These are phyloP conservation scores for Sclerotinia sclerotiorum DNA, from an alignment of 2,329 filamentous ascomycete species.

Conservation along the genomic window DNA sequence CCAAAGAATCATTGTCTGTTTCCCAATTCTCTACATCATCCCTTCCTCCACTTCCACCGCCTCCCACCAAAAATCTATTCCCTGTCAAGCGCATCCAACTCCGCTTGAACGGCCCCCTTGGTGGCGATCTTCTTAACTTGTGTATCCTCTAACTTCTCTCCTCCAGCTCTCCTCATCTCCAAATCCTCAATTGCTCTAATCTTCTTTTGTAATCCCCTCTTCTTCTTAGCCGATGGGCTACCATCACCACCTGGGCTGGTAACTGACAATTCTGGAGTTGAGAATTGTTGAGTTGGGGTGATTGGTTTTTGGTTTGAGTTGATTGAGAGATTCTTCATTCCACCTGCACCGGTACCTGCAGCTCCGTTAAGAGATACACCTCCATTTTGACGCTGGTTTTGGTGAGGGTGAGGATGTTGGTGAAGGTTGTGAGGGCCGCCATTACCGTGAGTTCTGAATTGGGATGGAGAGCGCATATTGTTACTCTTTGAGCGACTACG, in stretches of 20 bases:
- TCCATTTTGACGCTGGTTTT: conserved; percentile 16
- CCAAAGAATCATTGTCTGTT: conserved; percentile 3
- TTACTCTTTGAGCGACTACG: conserved; percentile 51
- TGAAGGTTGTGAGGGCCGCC: conserved; percentile 46
- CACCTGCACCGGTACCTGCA: conserved; percentile 21
- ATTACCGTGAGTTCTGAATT: conserved; percentile 47
- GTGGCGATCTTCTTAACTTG: conserved; percentile 98
- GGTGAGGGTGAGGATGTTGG: conserved; percentile 29
- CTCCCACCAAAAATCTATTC: conserved; percentile 24
- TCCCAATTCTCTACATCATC: neutral
- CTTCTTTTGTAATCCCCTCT: conserved; percentile 92
- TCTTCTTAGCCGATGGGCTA: conserved; percentile 86
- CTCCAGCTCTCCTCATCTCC: conserved; percentile 91
- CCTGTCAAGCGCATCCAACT: conserved; percentile 58
- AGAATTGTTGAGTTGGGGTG: conserved; percentile 33
- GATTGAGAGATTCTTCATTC: conserved; percentile 41
- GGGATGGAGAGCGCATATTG: conserved; percentile 47
- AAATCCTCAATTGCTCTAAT: conserved; percentile 95
- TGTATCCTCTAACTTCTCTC: conserved; percentile 96
- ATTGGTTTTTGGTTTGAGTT: conserved; percentile 26
- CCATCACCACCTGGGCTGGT: conserved; percentile 54
- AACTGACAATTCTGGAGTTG: conserved; percentile 50
- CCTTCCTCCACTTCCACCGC: neutral
- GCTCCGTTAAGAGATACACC: conserved; percentile 7
- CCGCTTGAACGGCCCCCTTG: conserved; percentile 78